Evolutionary conservation across 1,139 yeast genomes (phyloP).

Genomic region (Kodamaea fungicola): DNA sequence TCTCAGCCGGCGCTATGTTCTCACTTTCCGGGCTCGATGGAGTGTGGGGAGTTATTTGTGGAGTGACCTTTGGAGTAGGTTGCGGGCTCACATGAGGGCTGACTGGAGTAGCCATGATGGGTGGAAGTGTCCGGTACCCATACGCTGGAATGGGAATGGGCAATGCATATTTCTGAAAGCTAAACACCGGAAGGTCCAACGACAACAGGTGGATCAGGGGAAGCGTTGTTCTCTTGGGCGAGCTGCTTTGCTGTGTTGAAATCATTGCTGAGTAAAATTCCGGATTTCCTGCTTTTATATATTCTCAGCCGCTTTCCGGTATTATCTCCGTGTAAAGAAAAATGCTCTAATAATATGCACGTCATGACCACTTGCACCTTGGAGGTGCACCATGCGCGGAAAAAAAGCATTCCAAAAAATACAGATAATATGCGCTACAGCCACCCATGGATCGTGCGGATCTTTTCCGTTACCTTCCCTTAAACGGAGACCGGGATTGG

Average conservation of each 20-base stretch:
- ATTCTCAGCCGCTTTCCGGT: neutral
- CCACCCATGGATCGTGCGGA: no score
- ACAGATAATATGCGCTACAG: no score
- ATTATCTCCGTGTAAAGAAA: neutral
- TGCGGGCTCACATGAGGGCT: conserved; percentile 2
- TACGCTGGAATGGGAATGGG: conserved; percentile 8
- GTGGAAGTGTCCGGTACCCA: conserved; percentile 7
- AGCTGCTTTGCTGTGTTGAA: neutral
- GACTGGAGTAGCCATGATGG: conserved; percentile 2
- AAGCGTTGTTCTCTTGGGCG: conserved; percentile 8
- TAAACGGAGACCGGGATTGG: no score
- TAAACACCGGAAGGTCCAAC: conserved; percentile 22
- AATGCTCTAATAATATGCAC: neutral
- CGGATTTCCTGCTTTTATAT: neutral
- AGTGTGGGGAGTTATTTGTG: neutral
- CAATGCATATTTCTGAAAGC: conserved; percentile 5
- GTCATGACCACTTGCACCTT: neutral
- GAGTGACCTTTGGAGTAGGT: neutral
- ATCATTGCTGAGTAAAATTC: neutral
- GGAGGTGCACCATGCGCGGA: neutral
- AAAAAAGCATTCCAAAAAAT: no score
- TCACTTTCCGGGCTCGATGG: no score
- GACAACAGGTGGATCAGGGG: conserved; percentile 30
- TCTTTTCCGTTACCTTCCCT: no score
- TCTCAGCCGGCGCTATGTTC: no score